Evolutionary conservation across 2,329 filamentous ascomycete genomes (phyloP).

Genomic region (Trichothecium roseum): DNA sequence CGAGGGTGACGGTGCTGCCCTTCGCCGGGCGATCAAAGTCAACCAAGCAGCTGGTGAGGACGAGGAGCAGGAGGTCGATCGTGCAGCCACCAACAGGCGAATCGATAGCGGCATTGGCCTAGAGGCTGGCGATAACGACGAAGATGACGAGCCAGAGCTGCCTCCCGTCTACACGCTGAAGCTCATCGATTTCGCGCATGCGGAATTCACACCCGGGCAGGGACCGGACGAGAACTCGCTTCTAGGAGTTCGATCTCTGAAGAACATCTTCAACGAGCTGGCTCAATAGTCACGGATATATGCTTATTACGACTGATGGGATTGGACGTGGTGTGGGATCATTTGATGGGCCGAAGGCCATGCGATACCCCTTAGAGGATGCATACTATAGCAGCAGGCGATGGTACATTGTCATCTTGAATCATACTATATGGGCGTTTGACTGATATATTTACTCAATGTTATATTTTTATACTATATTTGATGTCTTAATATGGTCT

Average conservation of each 20-base stretch:
- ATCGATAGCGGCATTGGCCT: constrained; percentile 47
- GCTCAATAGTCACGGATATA: constrained; percentile 15
- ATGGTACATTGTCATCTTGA: too few relatives aligned
- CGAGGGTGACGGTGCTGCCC: constrained; percentile 48
- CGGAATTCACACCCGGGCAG: constrained; percentile 67
- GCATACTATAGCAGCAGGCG: too few relatives aligned
- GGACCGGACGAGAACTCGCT: constrained; percentile 82
- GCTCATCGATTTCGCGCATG: constrained; percentile 96
- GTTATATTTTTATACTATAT: too few relatives aligned
- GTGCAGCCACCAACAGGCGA: constrained; percentile 23
- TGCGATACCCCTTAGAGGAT: too few relatives aligned
- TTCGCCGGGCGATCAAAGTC: constrained; percentile 43
- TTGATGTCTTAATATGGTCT: too few relatives aligned
- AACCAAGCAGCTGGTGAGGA: constrained; percentile 44
- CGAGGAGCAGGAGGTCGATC: constrained; percentile 15
- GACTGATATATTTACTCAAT: too few relatives aligned
- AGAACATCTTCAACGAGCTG: constrained; percentile 61
- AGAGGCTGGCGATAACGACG: constrained; percentile 34
- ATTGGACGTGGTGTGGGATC: background rate
- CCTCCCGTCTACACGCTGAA: constrained; percentile 71
- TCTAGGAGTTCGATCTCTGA: constrained; percentile 60
- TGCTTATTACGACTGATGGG: constrained; percentile 10
- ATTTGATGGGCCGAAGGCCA: background rate
- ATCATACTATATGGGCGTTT: too few relatives aligned
- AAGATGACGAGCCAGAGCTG: constrained; percentile 33